Conservation (phyloP, 352 stramenopile species). For the Phytopythium mirpurense region DNA sequence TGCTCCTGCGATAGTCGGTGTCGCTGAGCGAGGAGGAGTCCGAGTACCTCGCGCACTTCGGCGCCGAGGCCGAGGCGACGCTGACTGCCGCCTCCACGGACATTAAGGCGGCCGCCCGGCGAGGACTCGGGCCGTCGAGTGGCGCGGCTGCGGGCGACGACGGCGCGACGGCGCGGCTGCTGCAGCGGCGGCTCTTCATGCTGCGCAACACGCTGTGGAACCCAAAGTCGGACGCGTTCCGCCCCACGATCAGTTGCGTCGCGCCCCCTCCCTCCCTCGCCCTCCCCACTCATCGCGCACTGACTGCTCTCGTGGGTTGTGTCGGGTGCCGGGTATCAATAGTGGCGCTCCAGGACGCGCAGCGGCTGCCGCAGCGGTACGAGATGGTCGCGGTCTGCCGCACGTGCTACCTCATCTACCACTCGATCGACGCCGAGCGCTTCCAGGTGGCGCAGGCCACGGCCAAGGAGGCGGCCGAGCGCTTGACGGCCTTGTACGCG, state of each 20-base stretch:
- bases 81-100: neutral
- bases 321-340: neutral
- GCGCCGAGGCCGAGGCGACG: slow-evolving; percentile 42
- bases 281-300: neutral
- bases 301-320: neutral
- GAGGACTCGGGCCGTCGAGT: neutral
- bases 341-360: slow-evolving; percentile 50
- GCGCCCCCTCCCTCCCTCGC: neutral
- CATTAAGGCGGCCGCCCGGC: neutral
- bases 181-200: slow-evolving; percentile 64
- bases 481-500: slow-evolving; percentile 20
- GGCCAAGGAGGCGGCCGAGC: slow-evolving; percentile 19
- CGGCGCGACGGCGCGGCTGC: slow-evolving; percentile 12
- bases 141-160: neutral
- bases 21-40: slow-evolving; percentile 54
- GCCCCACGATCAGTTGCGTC: slow-evolving; percentile 27
- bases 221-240: slow-evolving; percentile 50
- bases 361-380: slow-evolving; percentile 37
- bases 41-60: slow-evolving; percentile 46
- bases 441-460: slow-evolving; percentile 36
- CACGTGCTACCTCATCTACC: slow-evolving; percentile 46
- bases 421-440: slow-evolving; percentile 37
- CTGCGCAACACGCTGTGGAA: slow-evolving; percentile 70
- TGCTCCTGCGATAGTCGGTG: slow-evolving; percentile 31
- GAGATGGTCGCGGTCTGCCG: slow-evolving; percentile 41